A percentile compares a stretch with the other conserved stretches of the same genome.
phyloP scores from a whole-genome alignment of 176 grass and related monocot genomes.

The Hsuehochloa calcarea region DNA sequence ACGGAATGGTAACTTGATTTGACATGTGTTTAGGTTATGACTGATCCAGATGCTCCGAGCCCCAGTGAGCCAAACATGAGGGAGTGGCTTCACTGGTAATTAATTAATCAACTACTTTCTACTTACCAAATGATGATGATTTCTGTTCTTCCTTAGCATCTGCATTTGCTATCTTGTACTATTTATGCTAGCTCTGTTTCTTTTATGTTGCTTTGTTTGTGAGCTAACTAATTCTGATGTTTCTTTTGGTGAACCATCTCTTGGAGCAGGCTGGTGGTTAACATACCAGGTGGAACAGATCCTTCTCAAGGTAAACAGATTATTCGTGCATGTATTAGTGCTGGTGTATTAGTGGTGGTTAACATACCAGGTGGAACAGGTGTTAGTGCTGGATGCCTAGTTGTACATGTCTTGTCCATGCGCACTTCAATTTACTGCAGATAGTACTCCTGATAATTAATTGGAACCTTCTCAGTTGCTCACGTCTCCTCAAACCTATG shows the following conservation, averaged over 20 bases:
- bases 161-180: background rate
- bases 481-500: background rate
- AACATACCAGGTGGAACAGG: slow-evolving; percentile 83
- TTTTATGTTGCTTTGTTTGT: background rate
- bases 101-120: background rate
- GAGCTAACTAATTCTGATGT: background rate
- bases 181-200: background rate
- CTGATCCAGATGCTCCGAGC: slow-evolving; percentile 78
- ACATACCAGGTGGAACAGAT: slow-evolving; percentile 79
- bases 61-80: slow-evolving; percentile 76
- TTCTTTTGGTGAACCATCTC: background rate
- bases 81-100: slow-evolving; percentile 79
- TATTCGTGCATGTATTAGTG: background rate
- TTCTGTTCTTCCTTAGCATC: background rate
- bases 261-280: slow-evolving; percentile 68
- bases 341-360: too few relatives aligned
- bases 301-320: slow-evolving; percentile 71
- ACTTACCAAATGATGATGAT: background rate
- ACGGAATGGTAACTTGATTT: background rate
- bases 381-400: background rate
- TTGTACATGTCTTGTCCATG: background rate
- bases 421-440: background rate
- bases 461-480: background rate
- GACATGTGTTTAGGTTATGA: slow-evolving; percentile 47
- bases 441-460: background rate